Percentiles rank a stretch among this genome's conserved stretches.
Conservation (phyloP, 2,329 filamentous ascomycete species). For the Calonectria montana region DNA sequence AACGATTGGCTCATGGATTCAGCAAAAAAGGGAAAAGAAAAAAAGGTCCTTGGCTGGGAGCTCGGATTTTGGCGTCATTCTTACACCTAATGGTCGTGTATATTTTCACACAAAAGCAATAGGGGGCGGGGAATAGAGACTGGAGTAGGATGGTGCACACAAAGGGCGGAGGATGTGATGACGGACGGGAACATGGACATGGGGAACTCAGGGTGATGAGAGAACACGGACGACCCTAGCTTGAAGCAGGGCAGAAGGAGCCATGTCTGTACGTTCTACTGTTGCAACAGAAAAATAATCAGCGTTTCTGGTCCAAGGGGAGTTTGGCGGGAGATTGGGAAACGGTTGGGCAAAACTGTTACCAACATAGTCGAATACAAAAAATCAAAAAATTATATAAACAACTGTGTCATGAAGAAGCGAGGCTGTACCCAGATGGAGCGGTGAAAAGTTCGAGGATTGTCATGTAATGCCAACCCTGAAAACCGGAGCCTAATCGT, state of each 20-base stretch:
- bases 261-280: conserved; percentile 43
- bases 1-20: conserved; percentile 41
- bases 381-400: conserved; percentile 2
- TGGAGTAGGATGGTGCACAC: conserved; percentile 34
- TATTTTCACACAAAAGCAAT: conserved; percentile 44
- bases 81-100: conserved; percentile 45
- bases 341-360: conserved; percentile 21
- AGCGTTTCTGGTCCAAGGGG: conserved; percentile 34
- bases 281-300: conserved; percentile 34
- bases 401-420: conserved; percentile 5
- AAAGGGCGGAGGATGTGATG: conserved; percentile 33
- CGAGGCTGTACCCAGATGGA: neutral
- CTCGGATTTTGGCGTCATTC: conserved; percentile 45
- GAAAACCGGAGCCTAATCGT: neutral
- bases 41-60: conserved; percentile 42
- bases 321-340: conserved; percentile 21
- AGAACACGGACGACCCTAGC: conserved; percentile 21
- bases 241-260: conserved; percentile 28
- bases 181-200: conserved; percentile 25
- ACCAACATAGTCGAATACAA: conserved; percentile 25
- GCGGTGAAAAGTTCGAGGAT: neutral
- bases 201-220: conserved; percentile 21
- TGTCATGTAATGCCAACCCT: neutral
- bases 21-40: conserved; percentile 37
- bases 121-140: conserved; percentile 36